Evolutionary conservation across 2,329 filamentous ascomycete species (phyloP), one percentile per base, ranked within the genome.

Genomic region (Arachnopeziza araneosa): DNA sequence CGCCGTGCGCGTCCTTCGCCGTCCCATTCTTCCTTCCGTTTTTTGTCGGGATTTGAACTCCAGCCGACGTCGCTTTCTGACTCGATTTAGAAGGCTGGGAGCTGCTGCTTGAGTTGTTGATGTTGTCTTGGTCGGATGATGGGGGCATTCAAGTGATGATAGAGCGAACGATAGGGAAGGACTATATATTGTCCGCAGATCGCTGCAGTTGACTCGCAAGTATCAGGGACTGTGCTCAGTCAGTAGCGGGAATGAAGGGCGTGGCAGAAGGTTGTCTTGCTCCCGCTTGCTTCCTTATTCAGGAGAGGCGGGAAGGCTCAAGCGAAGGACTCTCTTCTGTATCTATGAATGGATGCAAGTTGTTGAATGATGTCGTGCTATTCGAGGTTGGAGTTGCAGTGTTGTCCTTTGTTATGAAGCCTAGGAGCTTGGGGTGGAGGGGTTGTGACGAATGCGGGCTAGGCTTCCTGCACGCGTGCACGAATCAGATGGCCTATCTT

Each of bases 121-220:
- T 68, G 44, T 24, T 66, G 60, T 73, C 68, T 67, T 71, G 66
- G 54, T 73, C 71, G 59, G 66, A 65, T 68, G 72, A 71, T 64
- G 70, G 67, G 69, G 71, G 69, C 72, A 74, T 74, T 72, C 68
- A 74, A 72, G 69, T 65, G 60, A 62, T 53, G 56, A 64, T 54
- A n/a, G 9, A 8, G 7, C 26, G 5, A n/a, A 2, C 51, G 26
- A 52, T 2, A 21, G 21, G 14, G 10, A 53, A 53, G n/a, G 23
- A 14, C 14, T 53, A 22, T 26, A 26, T 24, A 30, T 10, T 23
- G 51, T 53, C 51, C 26, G 50, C 52, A 54, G 52, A 21, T 57
- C 56, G 24, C 23, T 52, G 51, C 53, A 48, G 22, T 36, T 56
- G 51, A 24, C 30, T 60, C 17, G 10, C 14, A 48, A 48, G 48